A percentile compares a stretch with the other conserved stretches of the same genome.
phyloP scores from a whole-genome alignment of 345 rosid species.

The Sapria himalayana region DNA sequence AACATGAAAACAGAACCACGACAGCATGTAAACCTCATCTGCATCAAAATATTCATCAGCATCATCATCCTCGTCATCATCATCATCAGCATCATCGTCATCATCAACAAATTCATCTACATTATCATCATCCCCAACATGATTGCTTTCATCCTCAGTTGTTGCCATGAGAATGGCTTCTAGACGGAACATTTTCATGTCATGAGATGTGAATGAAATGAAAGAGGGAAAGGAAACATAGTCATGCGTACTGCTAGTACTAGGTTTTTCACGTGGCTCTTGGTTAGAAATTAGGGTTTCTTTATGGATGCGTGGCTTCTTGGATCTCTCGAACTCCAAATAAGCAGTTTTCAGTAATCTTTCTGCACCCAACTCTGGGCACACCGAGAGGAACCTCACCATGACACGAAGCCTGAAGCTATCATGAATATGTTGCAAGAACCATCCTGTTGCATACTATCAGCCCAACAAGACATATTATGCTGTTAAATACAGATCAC shows the following conservation, averaged over 20 bases:
- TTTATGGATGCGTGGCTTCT: slow-evolving; percentile 25
- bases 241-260: too few relatives aligned
- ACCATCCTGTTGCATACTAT: slow-evolving; percentile 88
- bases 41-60: too few relatives aligned
- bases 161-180: too few relatives aligned
- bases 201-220: too few relatives aligned
- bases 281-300: slow-evolving; percentile 24
- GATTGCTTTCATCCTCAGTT: slow-evolving; percentile 27
- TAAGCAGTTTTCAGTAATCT: slow-evolving; percentile 42
- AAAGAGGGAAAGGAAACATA: too few relatives aligned
- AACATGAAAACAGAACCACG: too few relatives aligned
- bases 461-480: slow-evolving; percentile 12
- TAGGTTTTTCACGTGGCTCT: too few relatives aligned
- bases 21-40: too few relatives aligned
- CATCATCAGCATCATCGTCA: too few relatives aligned
- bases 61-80: too few relatives aligned
- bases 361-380: slow-evolving; percentile 48
- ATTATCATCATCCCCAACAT: slow-evolving; percentile 33
- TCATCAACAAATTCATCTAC: slow-evolving; percentile 46
- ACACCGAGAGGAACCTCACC: slow-evolving; percentile 60
- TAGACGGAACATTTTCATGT: too few relatives aligned
- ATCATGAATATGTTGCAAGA: slow-evolving; percentile 43
- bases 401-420: slow-evolving; percentile 54
- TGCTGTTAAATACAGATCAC: too few relatives aligned
- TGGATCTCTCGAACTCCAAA: slow-evolving; percentile 62